Evolutionary conservation across 805 yeast species (phyloP), one percentile per base, ranked within the genome.

Genomic region (Candida schatavii): DNA sequence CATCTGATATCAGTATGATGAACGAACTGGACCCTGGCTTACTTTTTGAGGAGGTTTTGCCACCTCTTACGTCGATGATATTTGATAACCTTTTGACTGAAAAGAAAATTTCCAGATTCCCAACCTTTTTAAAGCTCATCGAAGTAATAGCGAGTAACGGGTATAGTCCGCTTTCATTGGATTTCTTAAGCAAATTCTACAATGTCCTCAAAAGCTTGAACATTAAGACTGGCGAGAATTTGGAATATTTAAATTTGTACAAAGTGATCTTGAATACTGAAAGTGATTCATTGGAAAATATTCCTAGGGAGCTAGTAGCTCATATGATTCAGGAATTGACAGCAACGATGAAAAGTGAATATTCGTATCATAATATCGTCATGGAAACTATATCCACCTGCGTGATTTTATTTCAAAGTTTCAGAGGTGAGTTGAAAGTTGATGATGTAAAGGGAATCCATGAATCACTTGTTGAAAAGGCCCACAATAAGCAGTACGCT

Each of bases 1-100:
- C 41, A 29, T 70, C 78, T 3, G 76, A 70, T 49, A 66, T 67
- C 10, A 65, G 72, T 21, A 68, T 73, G 61, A 50, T 31, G 11
- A 31, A 31, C 11, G 35, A 31, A 31, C 18, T 18, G 9, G 35
- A 31, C 21, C 35, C 35, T 5, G 59, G 64, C 35, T 55, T 44
- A 5, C 43, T 59, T 37, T 45, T 43, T 15, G 49, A 43, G 10
- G 47, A 41, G 22, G 54, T 55, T 41, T 40, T 46, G 7, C 55
- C 50, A 0, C 34, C 30, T 4, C 40, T 61, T 17, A 58, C 61
- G 40, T 50, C 57, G 13, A 63, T 59, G 38, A 55, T 71, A 21
- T 45, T 61, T 19, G 42, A 46, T 15, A 52, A 49, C 9, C 52
- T 62, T 28, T 45, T 62, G n/a, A 43, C 53, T 1, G 43, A 43